Base-by-base conservation (phyloP, 805 yeast genomes). In the Cyberlindnera maclurae region DNA sequence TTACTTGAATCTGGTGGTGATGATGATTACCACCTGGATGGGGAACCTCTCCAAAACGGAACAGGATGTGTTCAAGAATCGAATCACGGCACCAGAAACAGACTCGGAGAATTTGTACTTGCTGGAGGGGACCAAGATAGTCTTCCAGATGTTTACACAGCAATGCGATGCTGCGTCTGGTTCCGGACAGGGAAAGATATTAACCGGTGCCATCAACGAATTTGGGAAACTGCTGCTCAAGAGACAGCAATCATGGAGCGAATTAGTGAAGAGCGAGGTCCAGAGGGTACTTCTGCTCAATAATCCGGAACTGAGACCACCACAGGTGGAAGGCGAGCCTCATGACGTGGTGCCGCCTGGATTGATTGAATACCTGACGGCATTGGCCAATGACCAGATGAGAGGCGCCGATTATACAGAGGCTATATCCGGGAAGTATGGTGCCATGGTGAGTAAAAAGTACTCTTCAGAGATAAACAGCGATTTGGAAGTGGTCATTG, bases 101-200 rank as follows among this genome's bases (percentile, higher is more conserved):
- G 87, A 81, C 54, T 70, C 77, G 5, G 86, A 85, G 41, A 74
- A 77, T 12, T 65, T 73, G 12, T 68, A 68, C 36, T 86, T 80
- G 18, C 63, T 87, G 39, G 86, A 86, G 39, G 93, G 87, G 39
- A 82, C 87, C 38, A 81, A 78, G 43, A 79, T 82, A 4, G 79
- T 88, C 22, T 79, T 84, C 57, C 77, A 83, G 44, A 82, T 87
- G 80, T 75, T 87, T 41, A 79, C 81, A n/a, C 95, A 87, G 54
- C 95, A 88, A 58, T 80, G 86, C 12, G 94, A 83, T 44, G 89
- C 83, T 6, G 93, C 95, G 0, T 84, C 88, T 0, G 89, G 82
- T 26, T 77, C 90, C 3, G 85, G 86, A 4, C 88, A 84, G 58
- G 86, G 88, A 6, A 73, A 79, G 45, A 82, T 87, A 20, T 65